Percentiles rank a stretch among this genome's conserved stretches.
Evolutionary conservation across 345 rosid genomes (phyloP).

Genomic region (Euclidium syriacum): DNA sequence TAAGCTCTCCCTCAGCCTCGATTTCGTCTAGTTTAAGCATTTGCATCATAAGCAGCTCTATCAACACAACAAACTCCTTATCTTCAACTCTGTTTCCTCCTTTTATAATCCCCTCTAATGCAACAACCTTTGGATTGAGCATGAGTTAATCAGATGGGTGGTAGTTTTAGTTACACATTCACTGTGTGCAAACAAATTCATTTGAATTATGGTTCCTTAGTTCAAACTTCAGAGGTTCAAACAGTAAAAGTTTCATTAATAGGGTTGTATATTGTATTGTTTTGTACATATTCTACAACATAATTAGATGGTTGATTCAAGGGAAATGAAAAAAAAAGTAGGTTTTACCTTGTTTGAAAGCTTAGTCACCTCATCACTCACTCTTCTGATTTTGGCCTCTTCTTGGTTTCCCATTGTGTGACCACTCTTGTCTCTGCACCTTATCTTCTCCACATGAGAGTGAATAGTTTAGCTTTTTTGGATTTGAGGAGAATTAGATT

Average conservation of each 20-base stretch:
- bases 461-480: constrained; percentile 23
- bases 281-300: not conserved
- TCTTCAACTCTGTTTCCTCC: constrained; percentile 36
- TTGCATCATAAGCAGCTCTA: constrained; percentile 43
- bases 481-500: not conserved
- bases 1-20: constrained; percentile 49
- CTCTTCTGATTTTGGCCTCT: constrained; percentile 18
- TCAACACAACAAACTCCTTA: constrained; percentile 38
- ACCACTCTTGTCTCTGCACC: not conserved
- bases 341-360: constrained; percentile 42
- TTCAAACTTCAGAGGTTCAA: not conserved
- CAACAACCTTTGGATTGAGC: constrained; percentile 34
- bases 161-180: not conserved
- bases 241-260: not conserved
- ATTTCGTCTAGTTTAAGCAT: constrained; percentile 46
- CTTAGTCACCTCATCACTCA: constrained; percentile 44
- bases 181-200: not conserved
- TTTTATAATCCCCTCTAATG: constrained; percentile 30
- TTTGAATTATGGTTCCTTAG: not conserved
- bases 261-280: not conserved
- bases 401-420: constrained; percentile 4
- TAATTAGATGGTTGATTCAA: not conserved
- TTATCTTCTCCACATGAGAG: not conserved
- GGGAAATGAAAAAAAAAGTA: not conserved
- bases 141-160: not conserved